Evolutionary conservation across 1,284 basidiomycete species (phyloP).

Genomic region (Pterulicium gracile): DNA sequence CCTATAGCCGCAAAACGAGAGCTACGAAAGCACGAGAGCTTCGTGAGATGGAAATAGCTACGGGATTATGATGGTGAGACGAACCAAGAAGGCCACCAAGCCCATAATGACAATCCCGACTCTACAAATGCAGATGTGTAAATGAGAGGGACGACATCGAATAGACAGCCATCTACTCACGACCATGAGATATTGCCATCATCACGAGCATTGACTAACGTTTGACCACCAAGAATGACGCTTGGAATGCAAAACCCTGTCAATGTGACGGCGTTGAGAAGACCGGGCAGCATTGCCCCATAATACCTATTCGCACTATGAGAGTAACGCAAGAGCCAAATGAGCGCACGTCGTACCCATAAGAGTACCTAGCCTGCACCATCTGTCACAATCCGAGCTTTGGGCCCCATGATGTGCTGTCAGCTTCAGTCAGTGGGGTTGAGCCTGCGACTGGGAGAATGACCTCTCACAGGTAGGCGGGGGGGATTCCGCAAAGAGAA

Average conservation of each 20-base stretch:
- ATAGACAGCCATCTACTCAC: slow-evolving; percentile 45
- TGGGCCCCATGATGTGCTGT: slow-evolving; percentile 76
- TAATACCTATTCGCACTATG: slow-evolving; percentile 38
- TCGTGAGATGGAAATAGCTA: too few relatives aligned
- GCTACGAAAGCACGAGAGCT: slow-evolving; percentile 62
- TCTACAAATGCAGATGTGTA: slow-evolving; percentile 25
- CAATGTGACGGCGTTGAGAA: slow-evolving; percentile 55
- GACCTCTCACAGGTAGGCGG: slow-evolving; percentile 46
- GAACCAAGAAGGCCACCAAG: too few relatives aligned
- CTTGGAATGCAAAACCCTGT: slow-evolving; percentile 71
- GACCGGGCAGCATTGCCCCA: slow-evolving; percentile 50
- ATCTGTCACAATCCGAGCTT: slow-evolving; percentile 80
- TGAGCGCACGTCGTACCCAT: slow-evolving; percentile 40
- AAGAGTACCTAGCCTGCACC: slow-evolving; percentile 70
- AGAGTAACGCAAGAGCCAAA: not conserved
- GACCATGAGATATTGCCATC: too few relatives aligned
- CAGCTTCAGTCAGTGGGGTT: not conserved
- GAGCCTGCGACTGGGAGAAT: slow-evolving; percentile 3
- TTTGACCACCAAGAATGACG: slow-evolving; percentile 71
- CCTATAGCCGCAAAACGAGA: slow-evolving; percentile 72
- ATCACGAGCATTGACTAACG: too few relatives aligned
- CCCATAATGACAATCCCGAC: slow-evolving; percentile 92
- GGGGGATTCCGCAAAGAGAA: slow-evolving; percentile 39
- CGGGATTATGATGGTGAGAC: too few relatives aligned
- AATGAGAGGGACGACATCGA: slow-evolving; percentile 7